Evolutionary conservation across 192 early-diverging fungal species (phyloP).

Genomic region (Dissophora ornata): DNA sequence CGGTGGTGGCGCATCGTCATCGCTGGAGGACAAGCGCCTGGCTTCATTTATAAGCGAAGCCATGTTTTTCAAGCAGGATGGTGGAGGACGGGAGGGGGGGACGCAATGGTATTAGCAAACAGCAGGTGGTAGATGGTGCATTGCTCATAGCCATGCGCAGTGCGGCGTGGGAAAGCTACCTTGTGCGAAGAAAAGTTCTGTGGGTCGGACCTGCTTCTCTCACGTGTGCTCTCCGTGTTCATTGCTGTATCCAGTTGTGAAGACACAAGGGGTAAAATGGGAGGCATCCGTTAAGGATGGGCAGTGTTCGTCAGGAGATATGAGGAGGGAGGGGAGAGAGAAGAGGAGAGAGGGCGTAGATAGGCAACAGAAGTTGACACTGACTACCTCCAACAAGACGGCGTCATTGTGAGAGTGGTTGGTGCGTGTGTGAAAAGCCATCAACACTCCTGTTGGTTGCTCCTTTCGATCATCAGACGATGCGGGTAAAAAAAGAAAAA

Average conservation of each 20-base stretch:
- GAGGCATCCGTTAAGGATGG: too few relatives aligned
- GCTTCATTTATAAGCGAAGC: background rate
- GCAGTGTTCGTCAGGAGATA: background rate
- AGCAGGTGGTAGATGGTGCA: background rate
- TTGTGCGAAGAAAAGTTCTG: slow-evolving; percentile 1
- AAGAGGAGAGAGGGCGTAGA: background rate
- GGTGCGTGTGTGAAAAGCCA: too few relatives aligned
- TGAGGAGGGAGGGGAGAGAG: background rate
- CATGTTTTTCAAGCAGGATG: background rate
- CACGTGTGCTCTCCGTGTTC: background rate
- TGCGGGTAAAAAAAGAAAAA: too few relatives aligned
- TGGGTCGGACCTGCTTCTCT: slow-evolving; percentile 9
- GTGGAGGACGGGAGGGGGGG: too few relatives aligned
- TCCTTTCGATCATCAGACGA: too few relatives aligned
- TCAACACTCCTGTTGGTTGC: too few relatives aligned
- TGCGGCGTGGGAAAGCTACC: background rate
- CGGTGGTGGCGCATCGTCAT: slow-evolving; percentile 28
- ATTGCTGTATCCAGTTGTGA: too few relatives aligned
- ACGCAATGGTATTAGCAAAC: too few relatives aligned
- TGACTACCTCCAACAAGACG: too few relatives aligned
- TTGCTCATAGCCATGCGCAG: background rate
- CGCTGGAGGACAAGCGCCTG: slow-evolving; percentile 5
- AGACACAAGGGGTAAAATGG: too few relatives aligned
- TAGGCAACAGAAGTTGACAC: too few relatives aligned
- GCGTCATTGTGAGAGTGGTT: too few relatives aligned